These are phyloP conservation scores for Adansonia rubrostipa DNA, from an alignment of 441 rosid species.

Conservation along the genomic window DNA sequence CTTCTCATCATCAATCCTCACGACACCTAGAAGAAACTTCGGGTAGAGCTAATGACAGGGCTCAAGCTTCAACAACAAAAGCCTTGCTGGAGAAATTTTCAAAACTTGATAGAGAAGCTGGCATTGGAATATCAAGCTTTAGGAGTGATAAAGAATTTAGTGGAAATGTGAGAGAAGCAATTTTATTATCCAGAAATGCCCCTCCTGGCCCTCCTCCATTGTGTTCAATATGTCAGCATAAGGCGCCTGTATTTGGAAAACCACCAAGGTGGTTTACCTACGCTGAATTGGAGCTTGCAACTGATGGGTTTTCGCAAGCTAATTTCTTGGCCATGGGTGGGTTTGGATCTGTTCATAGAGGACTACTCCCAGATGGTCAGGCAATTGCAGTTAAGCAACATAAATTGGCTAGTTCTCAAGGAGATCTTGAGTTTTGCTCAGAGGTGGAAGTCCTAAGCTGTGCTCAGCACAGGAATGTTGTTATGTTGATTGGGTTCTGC, in stretches of 20 bases:
- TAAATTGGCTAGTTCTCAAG: slow-evolving; percentile 95
- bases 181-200: slow-evolving; percentile 74
- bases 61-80: slow-evolving; percentile 56
- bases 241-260: slow-evolving; percentile 94
- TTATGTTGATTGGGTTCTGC: slow-evolving; percentile 93
- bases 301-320: slow-evolving; percentile 88
- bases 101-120: slow-evolving; percentile 64
- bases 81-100: slow-evolving; percentile 76
- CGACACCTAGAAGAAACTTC: slow-evolving; percentile 57
- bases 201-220: slow-evolving; percentile 96
- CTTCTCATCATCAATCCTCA: slow-evolving; percentile 51
- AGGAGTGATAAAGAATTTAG: slow-evolving; percentile 68
- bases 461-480: slow-evolving; percentile 99
- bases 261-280: slow-evolving; percentile 96
- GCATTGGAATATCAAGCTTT: slow-evolving; percentile 52
- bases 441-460: slow-evolving; percentile 99
- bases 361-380: slow-evolving; percentile 87
- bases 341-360: slow-evolving; percentile 97
- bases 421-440: slow-evolving; percentile 97
- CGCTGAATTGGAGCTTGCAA: slow-evolving; percentile 91
- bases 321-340: slow-evolving; percentile 99
- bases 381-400: slow-evolving; percentile 98
- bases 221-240: slow-evolving; percentile 95
- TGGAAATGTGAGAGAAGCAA: slow-evolving; percentile 84
- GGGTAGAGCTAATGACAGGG: slow-evolving; percentile 45